These are phyloP conservation scores for Colletotrichum viniferum DNA, from an alignment of 2,329 filamentous ascomycete species.

Conservation along the genomic window DNA sequence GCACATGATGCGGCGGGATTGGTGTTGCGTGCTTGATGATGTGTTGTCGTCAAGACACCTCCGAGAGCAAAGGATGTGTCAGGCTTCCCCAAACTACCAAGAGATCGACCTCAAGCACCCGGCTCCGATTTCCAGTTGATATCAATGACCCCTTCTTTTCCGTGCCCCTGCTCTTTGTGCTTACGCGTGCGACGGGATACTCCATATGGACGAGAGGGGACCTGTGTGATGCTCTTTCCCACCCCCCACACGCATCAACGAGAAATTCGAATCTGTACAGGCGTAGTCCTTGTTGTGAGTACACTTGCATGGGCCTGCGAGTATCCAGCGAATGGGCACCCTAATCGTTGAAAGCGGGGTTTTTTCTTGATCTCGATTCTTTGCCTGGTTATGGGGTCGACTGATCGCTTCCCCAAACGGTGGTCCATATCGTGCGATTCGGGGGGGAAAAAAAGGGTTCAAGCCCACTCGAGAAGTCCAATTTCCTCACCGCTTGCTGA, in stretches of 20 bases:
- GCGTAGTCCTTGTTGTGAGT: neutral
- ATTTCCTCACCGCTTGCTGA: neutral
- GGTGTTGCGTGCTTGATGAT: neutral
- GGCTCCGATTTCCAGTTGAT: neutral
- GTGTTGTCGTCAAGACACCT: neutral
- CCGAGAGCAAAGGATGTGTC: neutral
- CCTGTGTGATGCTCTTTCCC: neutral
- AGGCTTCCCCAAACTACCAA: neutral
- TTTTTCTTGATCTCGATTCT: neutral
- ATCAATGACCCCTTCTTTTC: neutral
- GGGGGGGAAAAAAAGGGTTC: neutral
- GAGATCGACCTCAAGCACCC: neutral
- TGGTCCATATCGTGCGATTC: neutral
- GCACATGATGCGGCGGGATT: neutral
- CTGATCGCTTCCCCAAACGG: neutral
- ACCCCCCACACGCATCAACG: neutral
- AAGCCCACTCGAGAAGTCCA: neutral
- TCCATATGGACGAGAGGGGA: neutral
- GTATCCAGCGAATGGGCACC: neutral
- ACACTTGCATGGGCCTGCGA: neutral
- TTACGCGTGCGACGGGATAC: neutral
- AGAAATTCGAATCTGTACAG: neutral
- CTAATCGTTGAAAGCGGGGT: neutral
- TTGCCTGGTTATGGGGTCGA: neutral
- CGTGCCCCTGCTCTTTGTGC: neutral